Conservation (phyloP, 2,329 filamentous ascomycete genomes). For the Corinectria fuckeliana region DNA sequence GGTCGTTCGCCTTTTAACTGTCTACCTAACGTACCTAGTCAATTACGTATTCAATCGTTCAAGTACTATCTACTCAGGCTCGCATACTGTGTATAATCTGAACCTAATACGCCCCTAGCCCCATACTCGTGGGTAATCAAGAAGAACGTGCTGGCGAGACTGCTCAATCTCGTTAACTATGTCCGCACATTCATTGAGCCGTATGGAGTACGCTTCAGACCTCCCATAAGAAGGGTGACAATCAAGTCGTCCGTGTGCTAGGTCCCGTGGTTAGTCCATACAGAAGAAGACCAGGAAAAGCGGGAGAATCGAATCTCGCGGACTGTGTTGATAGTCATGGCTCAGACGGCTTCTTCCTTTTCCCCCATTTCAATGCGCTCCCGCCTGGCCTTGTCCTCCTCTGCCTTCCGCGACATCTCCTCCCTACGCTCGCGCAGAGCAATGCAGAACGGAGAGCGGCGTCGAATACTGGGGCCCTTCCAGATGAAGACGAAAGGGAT, state of each 20-base stretch:
- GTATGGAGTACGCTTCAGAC: neutral
- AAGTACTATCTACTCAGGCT: neutral
- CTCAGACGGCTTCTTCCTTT: conserved; percentile 26
- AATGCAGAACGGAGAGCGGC: conserved; percentile 66
- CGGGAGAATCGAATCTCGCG: neutral
- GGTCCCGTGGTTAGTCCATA: conserved; percentile 14
- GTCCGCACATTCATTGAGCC: neutral
- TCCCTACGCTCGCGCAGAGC: conserved; percentile 60
- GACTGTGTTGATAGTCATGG: neutral
- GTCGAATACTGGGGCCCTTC: conserved; percentile 61
- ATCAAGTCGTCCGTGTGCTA: conserved; percentile 5
- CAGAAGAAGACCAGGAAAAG: conserved; percentile 5
- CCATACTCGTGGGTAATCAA: neutral
- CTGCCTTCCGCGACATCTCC: conserved; percentile 50
- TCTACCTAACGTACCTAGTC: neutral
- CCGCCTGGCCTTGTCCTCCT: conserved; percentile 43
- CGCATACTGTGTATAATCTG: neutral
- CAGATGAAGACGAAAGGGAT: conserved; percentile 62
- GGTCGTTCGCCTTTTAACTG: neutral
- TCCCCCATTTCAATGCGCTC: conserved; percentile 33
- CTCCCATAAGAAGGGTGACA: neutral
- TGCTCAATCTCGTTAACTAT: neutral
- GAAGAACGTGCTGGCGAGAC: neutral
- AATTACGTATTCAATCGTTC: neutral
- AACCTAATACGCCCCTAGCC: neutral